A percentile compares a stretch with the other conserved stretches of the same genome.
These are phyloP conservation scores for Betula pendula DNA, from an alignment of 306 rosid species.

Conservation along the genomic window DNA sequence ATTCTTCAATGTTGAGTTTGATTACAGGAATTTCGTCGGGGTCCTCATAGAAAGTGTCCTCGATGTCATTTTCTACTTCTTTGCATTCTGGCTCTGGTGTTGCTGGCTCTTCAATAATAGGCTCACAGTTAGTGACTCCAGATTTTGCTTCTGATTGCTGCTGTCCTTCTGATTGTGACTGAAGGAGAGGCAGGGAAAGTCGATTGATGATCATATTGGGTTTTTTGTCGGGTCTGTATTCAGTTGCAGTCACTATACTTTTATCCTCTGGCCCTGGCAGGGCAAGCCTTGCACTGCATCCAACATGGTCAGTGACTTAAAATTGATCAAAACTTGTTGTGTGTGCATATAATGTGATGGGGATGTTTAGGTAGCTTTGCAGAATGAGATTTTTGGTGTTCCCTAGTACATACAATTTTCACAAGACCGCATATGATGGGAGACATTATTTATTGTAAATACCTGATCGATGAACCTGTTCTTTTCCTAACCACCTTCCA, in stretches of 20 bases:
- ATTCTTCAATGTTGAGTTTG: conserved; percentile 73
- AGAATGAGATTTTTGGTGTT: neutral
- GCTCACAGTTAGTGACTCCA: conserved; percentile 53
- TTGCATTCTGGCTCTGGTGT: conserved; percentile 81
- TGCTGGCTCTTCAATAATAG: conserved; percentile 95
- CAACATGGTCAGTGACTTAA: conserved; percentile 34
- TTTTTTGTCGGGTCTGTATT: conserved; percentile 39
- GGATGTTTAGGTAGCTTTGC: conserved; percentile 6
- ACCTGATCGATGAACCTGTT: conserved; percentile 4
- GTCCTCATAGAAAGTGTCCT: conserved; percentile 69
- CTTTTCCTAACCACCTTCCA: neutral
- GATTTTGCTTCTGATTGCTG: conserved; percentile 44
- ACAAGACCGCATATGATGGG: neutral
- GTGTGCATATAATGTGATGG: conserved; percentile 14
- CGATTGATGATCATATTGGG: conserved; percentile 38
- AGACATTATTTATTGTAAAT: neutral
- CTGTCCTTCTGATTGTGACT: conserved; percentile 44
- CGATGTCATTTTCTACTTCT: conserved; percentile 58
- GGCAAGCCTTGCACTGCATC: conserved; percentile 95
- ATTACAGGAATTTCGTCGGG: conserved; percentile 81
- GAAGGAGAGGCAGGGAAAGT: conserved; percentile 61
- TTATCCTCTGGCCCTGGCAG: conserved; percentile 90
- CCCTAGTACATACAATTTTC: neutral
- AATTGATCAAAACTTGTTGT: conserved; percentile 22
- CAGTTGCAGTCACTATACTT: conserved; percentile 58